Evolutionary conservation across 1,139 yeast species (phyloP), one percentile per base, ranked within the genome.

Genomic region (Blastobotrys ciferrii): DNA sequence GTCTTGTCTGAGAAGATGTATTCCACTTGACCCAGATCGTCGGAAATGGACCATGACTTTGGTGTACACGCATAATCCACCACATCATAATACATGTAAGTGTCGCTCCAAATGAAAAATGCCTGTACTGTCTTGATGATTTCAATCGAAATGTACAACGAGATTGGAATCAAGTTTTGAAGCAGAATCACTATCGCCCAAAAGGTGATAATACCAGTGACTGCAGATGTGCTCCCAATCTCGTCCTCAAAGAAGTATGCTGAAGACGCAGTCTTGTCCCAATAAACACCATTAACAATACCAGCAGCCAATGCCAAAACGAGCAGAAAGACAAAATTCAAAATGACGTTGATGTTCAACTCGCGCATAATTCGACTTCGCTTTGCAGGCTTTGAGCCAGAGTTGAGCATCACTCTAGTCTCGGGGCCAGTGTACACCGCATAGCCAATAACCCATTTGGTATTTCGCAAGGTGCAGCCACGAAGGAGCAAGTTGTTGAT

Each of bases 1-100:
- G 98, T 92, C 68, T 92, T 92, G 69, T 92, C 98, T 63, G 96
- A 87, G 68, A 92, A 92, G 42, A 92, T 82, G 64, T 91, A 92
- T 67, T 92, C 98, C 59, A 92, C 86, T 69, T 92, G 98, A 30
- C 98, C 98, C 62, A 92, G 75, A 67, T 92, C 98, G 70, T 92
- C 98, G 11, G 97, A 88, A 48, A 92, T 91, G 64, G 86, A 88
- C 98, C 98, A 92, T 0, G 96, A 79, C 65, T 92, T 91, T 6
- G 98, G 98, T 3, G 92, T 82, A 68, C 98, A 92, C 1, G 98
- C 97, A 64, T 87, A 91, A 66, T 92, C 96, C 55, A 92, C 72
- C 53, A 76, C 81, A 46, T 80, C 86, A 63, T 91, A 84, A 67
- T 89, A 92, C 89, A 92, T 85, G 61, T 84, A 76, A 41, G 80